A percentile compares a stretch with the other conserved stretches of the same genome.
phyloP scores from a whole-genome alignment of 345 rosid species.

The Eucalyptus grandis region DNA sequence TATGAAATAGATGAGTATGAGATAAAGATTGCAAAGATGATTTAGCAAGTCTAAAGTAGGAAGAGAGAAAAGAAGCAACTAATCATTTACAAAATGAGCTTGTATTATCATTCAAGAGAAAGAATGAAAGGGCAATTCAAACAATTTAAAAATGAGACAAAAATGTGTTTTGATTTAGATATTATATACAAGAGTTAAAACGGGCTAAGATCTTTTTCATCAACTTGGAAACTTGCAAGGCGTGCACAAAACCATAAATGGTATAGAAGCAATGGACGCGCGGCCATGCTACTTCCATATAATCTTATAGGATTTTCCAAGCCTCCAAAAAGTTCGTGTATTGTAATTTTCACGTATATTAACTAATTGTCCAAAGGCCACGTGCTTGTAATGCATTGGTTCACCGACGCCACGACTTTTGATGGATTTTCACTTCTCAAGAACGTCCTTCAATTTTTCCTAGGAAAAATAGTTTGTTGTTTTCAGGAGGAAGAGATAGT shows the following conservation, averaged over 20 bases:
- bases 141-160: neutral
- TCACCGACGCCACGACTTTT: neutral
- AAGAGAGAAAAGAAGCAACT: neutral
- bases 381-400: neutral
- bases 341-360: neutral
- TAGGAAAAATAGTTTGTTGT: neutral
- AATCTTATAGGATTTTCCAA: neutral
- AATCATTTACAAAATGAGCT: neutral
- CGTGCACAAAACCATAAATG: neutral
- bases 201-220: neutral
- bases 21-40: neutral
- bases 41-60: neutral
- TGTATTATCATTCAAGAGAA: neutral
- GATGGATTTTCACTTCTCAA: neutral
- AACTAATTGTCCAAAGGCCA: neutral
- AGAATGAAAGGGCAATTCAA: neutral
- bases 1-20: neutral
- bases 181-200: neutral
- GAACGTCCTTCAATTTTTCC: neutral
- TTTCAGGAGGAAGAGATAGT: neutral
- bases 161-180: neutral
- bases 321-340: neutral
- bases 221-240: neutral
- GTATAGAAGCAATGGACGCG: neutral
- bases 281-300: neutral